Conservation (phyloP, 257 asterid genomes). For the Rehmannia glutinosa region DNA sequence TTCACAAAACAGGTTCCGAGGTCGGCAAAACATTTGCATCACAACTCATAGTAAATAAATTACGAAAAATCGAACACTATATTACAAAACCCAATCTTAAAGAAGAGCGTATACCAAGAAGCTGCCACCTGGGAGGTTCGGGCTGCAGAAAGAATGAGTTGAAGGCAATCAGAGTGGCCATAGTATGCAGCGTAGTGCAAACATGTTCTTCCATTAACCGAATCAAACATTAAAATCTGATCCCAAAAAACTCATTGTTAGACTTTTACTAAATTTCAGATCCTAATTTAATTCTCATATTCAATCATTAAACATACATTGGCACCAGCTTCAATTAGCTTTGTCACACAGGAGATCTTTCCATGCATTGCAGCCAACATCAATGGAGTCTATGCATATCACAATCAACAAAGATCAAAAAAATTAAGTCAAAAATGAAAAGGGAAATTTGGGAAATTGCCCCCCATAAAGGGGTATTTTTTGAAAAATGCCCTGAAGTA, state of each 20-base stretch:
- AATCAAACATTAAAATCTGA: constrained; percentile 92
- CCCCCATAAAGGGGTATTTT: too few relatives aligned
- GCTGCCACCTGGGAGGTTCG: constrained; percentile 67
- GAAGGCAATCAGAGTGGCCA: constrained; percentile 83
- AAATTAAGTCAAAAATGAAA: neutral
- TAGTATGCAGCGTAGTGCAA: constrained; percentile 95
- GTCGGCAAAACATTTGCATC: too few relatives aligned
- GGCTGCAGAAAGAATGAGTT: constrained; percentile 72
- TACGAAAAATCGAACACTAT: too few relatives aligned
- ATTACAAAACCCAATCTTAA: neutral
- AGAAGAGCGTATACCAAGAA: constrained; percentile 60
- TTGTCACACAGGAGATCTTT: constrained; percentile 72
- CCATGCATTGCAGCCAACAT: constrained; percentile 99
- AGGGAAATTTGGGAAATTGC: too few relatives aligned
- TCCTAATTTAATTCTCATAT: neutral
- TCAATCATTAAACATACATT: constrained; percentile 49
- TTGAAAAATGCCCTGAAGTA: too few relatives aligned
- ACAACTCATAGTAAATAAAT: too few relatives aligned
- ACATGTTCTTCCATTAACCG: constrained; percentile 84
- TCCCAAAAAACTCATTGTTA: constrained; percentile 9
- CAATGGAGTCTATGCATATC: constrained; percentile 75
- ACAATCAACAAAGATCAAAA: constrained; percentile 15
- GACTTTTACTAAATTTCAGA: neutral
- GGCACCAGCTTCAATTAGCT: constrained; percentile 90
- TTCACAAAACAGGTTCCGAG: too few relatives aligned